These are phyloP conservation scores for Tremella fuciformis DNA, from an alignment of 768 basidiomycete species.

Conservation along the genomic window DNA sequence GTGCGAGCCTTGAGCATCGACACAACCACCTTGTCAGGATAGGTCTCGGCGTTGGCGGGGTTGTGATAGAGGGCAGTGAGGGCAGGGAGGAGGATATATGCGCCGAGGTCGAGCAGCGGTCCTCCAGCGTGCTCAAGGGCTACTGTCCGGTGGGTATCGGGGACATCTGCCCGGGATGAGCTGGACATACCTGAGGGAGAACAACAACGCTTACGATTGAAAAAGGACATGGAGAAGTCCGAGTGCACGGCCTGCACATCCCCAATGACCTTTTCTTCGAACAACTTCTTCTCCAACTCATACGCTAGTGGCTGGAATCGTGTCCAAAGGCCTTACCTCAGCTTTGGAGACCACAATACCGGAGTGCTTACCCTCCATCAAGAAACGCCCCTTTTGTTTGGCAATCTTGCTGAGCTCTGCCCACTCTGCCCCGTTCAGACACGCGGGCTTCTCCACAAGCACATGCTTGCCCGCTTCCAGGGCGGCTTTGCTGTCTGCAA, in stretches of 20 bases:
- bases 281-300: slow-evolving; percentile 43
- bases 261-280: slow-evolving; percentile 42
- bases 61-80: slow-evolving; percentile 42
- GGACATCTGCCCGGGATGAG: neutral
- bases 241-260: slow-evolving; percentile 40
- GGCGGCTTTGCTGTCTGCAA: slow-evolving; percentile 39
- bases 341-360: neutral
- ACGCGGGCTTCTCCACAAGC: slow-evolving; percentile 50
- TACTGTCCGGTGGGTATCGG: slow-evolving; percentile 37
- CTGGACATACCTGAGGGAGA: too few relatives aligned
- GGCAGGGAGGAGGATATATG: slow-evolving; percentile 30
- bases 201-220: too few relatives aligned
- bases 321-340: slow-evolving; percentile 46
- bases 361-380: slow-evolving; percentile 49
- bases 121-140: slow-evolving; percentile 50
- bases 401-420: slow-evolving; percentile 43
- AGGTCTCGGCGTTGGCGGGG: slow-evolving; percentile 39
- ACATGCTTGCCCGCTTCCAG: slow-evolving; percentile 49
- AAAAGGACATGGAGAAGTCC: slow-evolving; percentile 46
- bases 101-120: slow-evolving; percentile 50
- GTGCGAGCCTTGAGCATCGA: slow-evolving; percentile 17
- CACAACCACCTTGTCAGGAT: slow-evolving; percentile 30
- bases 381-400: slow-evolving; percentile 44
- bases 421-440: slow-evolving; percentile 48
- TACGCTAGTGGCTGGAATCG: slow-evolving; percentile 48